Evolutionary conservation across 192 early-diverging fungal genomes (phyloP), one percentile per base, ranked within the genome.

Genomic region (Coemansia sp.): DNA sequence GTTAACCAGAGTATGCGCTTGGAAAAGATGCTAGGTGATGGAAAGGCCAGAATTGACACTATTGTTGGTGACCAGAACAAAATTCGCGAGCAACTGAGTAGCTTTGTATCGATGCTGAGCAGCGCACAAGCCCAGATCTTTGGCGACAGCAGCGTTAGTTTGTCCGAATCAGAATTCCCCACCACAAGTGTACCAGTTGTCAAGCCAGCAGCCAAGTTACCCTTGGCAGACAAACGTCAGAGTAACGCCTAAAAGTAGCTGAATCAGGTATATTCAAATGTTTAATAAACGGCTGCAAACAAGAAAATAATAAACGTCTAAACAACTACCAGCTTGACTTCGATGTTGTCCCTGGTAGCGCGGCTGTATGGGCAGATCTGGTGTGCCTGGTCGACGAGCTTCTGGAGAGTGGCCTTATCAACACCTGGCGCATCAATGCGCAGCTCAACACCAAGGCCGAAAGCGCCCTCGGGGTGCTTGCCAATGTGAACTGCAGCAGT

Each of bases 341-440:
- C 80, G 29, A 86, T 76, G 77, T 86, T 86, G 60, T 64, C 67
- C 5, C 62, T 69, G 27, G 80, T 66, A 1, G 85, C 85, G 38
- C 84, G 85, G 25, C 81, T 79, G 59, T 83, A 86, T 7, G 85
- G 85, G 63, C 85, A 86, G 67, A 86, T 78, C 31, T 69, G 63
- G 61, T 86, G 85, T 6, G 85, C 83, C 27, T 81, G 21, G 23
- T 83, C 72, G 29, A 69, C 63, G 16, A 77, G 78, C 75, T 83
- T 78, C 51, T 83, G 73, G 23, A 68, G 62, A 23, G 74, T 69
- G 1, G 48, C 70, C 59, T 75, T 78, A 29, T 82, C 83, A 25
- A 86, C 56, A 6, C 81, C 81, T 4, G 81, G 72, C 6, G 72
- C 82, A 56, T 59, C 68, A 29, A 86, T 66, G 12, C 62, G 67